Evolutionary conservation across 108 stramenopile genomes (phyloP).

Genomic region (Pinguiococcus pyrenoidosus): DNA sequence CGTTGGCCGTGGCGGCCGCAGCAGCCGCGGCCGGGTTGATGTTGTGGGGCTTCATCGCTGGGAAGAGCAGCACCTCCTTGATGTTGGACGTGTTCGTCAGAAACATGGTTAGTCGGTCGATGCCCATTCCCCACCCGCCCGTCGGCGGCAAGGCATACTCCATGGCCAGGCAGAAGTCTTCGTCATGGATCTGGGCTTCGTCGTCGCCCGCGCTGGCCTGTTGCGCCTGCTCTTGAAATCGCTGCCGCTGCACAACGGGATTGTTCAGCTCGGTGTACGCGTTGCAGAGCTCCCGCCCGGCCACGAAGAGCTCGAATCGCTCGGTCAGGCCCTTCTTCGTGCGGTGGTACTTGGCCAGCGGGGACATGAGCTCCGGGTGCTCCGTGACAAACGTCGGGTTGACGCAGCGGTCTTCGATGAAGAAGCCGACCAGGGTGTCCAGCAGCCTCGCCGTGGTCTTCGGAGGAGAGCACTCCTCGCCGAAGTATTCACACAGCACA

Average conservation of each 20-base stretch:
- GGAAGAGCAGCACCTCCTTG: slow-evolving; percentile 98
- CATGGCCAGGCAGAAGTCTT: slow-evolving; percentile 73
- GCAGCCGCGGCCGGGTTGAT: too few species aligned
- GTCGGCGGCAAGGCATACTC: slow-evolving; percentile 98
- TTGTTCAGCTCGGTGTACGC: slow-evolving; percentile 99
- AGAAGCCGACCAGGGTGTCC: slow-evolving; percentile 78
- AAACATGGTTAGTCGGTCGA: slow-evolving; percentile 99
- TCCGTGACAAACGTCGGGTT: slow-evolving; percentile 44
- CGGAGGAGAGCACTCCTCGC: slow-evolving; percentile 78
- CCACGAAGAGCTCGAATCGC: slow-evolving; percentile 96
- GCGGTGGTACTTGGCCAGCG: slow-evolving; percentile 94
- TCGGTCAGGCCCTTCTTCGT: slow-evolving; percentile 82
- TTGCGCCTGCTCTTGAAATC: slow-evolving; percentile 86
- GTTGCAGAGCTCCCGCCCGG: slow-evolving; percentile 84
- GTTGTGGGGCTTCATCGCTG: slow-evolving; percentile 97
- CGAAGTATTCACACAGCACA: slow-evolving; percentile 51
- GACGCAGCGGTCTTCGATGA: slow-evolving; percentile 18
- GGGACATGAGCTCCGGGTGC: slow-evolving; percentile 98
- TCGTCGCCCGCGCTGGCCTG: slow-evolving; percentile 89
- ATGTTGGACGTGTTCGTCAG: slow-evolving; percentile 94
- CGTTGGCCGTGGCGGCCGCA: too few species aligned
- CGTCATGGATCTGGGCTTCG: slow-evolving; percentile 96
- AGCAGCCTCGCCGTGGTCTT: slow-evolving; percentile 86
- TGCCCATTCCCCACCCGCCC: slow-evolving; percentile 94
- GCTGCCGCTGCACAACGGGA: slow-evolving; percentile 73